Conservation (phyloP, 495 filamentous ascomycete genomes). For the Penicillium turbatum region DNA sequence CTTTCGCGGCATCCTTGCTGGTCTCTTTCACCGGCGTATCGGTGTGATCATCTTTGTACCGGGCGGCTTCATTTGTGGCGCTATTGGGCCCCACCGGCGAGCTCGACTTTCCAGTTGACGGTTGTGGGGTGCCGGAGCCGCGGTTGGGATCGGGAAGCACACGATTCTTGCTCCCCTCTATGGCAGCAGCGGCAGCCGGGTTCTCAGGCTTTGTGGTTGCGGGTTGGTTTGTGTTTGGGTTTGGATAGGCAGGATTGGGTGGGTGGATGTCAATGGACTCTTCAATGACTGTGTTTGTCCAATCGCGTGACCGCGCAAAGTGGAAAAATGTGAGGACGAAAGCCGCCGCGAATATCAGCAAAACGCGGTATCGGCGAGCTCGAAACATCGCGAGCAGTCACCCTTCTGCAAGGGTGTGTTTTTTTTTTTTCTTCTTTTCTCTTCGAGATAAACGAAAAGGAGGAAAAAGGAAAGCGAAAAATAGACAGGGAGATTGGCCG, state of each 20-base stretch:
- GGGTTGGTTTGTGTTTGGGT: background rate
- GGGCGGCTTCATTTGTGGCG: background rate
- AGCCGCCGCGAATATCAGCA: constrained; percentile 64
- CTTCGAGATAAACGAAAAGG: background rate
- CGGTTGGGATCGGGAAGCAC: constrained; percentile 11
- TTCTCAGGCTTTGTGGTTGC: constrained; percentile 3
- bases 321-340: constrained; percentile 62
- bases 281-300: constrained; percentile 17
- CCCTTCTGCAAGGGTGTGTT: background rate
- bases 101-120: background rate
- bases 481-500: background rate
- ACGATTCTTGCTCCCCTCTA: constrained; percentile 11
- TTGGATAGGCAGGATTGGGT: constrained; percentile 3
- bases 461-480: constrained; percentile 1
- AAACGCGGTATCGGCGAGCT: constrained; percentile 70
- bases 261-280: constrained; percentile 4
- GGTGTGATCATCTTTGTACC: background rate
- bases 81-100: constrained; percentile 6
- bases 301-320: constrained; percentile 45
- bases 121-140: constrained; percentile 3
- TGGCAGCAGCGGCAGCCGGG: background rate
- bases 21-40: background rate
- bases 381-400: constrained; percentile 58
- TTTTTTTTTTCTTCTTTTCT: no score
- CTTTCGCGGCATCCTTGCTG: background rate